phyloP scores from a whole-genome alignment of 306 rosid species.

The Rubus idaeus region DNA sequence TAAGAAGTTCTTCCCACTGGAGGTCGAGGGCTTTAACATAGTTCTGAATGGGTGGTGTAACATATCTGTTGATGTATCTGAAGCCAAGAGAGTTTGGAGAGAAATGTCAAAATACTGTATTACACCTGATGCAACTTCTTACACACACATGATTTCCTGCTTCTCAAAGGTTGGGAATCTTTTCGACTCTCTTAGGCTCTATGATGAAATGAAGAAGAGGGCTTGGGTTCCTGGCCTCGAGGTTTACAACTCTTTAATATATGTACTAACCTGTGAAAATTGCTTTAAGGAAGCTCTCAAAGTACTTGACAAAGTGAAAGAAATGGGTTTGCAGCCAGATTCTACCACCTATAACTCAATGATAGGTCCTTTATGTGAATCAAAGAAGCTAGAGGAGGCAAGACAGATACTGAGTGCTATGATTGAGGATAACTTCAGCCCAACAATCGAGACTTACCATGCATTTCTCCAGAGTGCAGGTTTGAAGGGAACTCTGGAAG shows the following conservation, averaged over 20 bases:
- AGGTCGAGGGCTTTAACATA: slow-evolving; percentile 62
- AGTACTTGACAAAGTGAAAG: slow-evolving; percentile 59
- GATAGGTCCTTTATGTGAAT: slow-evolving; percentile 70
- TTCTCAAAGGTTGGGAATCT: slow-evolving; percentile 79
- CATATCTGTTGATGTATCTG: slow-evolving; percentile 51
- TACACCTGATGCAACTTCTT: slow-evolving; percentile 71
- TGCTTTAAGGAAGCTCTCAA: slow-evolving; percentile 84
- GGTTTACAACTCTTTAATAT: slow-evolving; percentile 72
- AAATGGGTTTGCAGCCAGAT: slow-evolving; percentile 68
- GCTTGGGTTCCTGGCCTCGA: slow-evolving; percentile 54
- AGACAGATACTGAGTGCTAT: slow-evolving; percentile 54
- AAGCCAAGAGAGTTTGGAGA: slow-evolving; percentile 92
- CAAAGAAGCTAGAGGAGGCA: slow-evolving; percentile 60
- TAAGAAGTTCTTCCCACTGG: slow-evolving; percentile 77
- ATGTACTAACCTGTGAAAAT: slow-evolving; percentile 57
- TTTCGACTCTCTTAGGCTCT: slow-evolving; percentile 84
- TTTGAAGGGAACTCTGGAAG: slow-evolving; percentile 59
- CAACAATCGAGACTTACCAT: slow-evolving; percentile 75
- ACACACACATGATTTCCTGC: slow-evolving; percentile 81
- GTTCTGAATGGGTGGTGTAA: slow-evolving; percentile 91
- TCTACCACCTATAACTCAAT: slow-evolving; percentile 72
- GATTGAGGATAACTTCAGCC: slow-evolving; percentile 59
- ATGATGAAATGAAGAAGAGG: slow-evolving; percentile 83
- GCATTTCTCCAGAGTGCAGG: slow-evolving; percentile 67
- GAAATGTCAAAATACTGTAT: slow-evolving; percentile 74